Base-by-base conservation (phyloP, 2,329 filamentous ascomycete species). In the Phialophora expanda region DNA sequence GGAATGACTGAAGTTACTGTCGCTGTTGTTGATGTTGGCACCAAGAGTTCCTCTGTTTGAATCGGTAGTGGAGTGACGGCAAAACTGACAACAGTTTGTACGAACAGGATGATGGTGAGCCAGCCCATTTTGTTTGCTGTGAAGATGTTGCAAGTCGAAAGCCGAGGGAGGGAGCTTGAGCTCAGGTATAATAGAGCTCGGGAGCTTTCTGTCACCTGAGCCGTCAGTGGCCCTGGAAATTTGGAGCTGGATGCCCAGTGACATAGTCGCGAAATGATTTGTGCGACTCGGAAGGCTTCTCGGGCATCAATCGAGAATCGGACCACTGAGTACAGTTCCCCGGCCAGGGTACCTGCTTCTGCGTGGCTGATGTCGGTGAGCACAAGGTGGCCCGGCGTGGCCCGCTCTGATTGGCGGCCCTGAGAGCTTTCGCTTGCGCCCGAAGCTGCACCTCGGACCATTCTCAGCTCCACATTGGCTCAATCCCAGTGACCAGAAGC, bases 221-320 rank as follows among this genome's bases (percentile, higher is more conserved):
- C 32, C 44, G 26, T 56, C 26, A 38, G 24, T 24, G 34, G 20
- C 48, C 53, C 28, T 30, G 46, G 24, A 50, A 38, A 44, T 44
- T 53, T 64, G 17, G 55, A 62, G 28, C 20, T 62, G 64, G 61
- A 66, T 57, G 51, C 24, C 22, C 28, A 44, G 61, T 56, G 50
- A 65, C 57, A 56, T 38, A 34, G 48, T 54, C 38, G 58, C 38
- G 38, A 56, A 56, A 22, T 62, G 65, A 66, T 65, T 67, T 67
- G 67, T 67, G 67, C 51, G 67, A 65, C 60, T 30, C 22, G 54
- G 48, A 44, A 56, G 14, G 26, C 46, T 55, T 30, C 41, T 69
- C 67, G 67, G 67, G 65, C 67, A 69, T 67, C 67, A 69, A 69
- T 59, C 28, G 61, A 55, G 58, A 34, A 61, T 62, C 44, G 20